phyloP scores from a whole-genome alignment of 345 rosid genomes.

The Capsella bursapastoris region DNA sequence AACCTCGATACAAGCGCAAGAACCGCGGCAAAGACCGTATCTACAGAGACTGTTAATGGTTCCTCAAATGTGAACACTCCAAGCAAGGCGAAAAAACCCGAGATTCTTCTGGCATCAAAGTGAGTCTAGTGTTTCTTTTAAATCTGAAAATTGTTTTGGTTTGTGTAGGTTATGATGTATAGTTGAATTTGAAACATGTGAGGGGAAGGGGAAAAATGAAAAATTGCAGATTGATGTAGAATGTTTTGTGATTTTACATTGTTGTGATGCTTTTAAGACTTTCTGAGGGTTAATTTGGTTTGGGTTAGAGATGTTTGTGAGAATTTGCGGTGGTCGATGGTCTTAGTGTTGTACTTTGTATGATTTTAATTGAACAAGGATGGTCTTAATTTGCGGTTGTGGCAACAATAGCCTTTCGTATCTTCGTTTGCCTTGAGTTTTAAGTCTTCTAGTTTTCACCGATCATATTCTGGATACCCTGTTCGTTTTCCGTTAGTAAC shows the following conservation, averaged over 20 bases:
- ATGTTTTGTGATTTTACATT: conserved; percentile 10
- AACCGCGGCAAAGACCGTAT: conserved; percentile 56
- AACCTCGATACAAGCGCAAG: conserved; percentile 80
- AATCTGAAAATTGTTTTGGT: not conserved
- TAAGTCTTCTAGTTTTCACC: not conserved
- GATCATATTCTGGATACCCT: not conserved
- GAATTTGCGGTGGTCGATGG: not conserved
- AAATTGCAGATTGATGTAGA: conserved; percentile 23
- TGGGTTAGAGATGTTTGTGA: conserved; percentile 22
- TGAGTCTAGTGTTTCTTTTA: conserved; percentile 53
- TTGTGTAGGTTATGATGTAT: conserved; percentile 38
- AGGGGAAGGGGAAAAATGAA: not conserved
- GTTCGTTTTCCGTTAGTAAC: not conserved
- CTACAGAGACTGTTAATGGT: conserved; percentile 49
- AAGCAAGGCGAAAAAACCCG: conserved; percentile 80
- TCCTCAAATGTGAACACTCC: conserved; percentile 85
- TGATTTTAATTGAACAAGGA: not conserved
- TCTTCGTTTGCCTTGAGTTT: not conserved
- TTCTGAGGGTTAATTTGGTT: conserved; percentile 20
- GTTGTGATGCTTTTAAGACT: conserved; percentile 20
- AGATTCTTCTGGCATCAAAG: conserved; percentile 84
- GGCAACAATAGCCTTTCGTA: not conserved
- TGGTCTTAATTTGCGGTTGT: not conserved
- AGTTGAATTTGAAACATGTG: conserved; percentile 25
- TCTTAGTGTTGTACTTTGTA: not conserved